Percentiles rank a stretch among this genome's conserved stretches.
Evolutionary conservation across 2,329 filamentous ascomycete genomes (phyloP).

Genomic region (Setomelanomma holmii): DNA sequence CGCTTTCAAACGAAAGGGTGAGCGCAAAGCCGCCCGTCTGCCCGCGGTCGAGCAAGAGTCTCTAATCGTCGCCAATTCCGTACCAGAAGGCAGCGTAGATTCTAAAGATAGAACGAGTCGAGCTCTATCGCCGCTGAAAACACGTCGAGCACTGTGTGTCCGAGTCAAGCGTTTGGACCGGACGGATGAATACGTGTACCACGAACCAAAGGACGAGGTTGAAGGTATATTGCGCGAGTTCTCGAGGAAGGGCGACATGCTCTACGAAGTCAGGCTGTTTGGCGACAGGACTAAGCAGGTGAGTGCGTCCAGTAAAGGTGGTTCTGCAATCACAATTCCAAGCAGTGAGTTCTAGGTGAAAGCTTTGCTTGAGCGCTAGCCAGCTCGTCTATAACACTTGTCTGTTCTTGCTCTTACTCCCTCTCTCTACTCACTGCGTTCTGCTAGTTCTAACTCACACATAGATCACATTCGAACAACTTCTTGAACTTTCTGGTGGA

Average conservation of each 20-base stretch:
- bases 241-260: constrained; percentile 36
- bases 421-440: neutral
- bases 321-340: no score
- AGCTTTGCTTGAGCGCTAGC: neutral
- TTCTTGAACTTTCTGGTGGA: constrained; percentile 57
- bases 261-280: constrained; percentile 53
- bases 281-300: constrained; percentile 52
- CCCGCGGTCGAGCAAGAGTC: neutral
- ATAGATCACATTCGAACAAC: constrained; percentile 56
- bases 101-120: constrained; percentile 3
- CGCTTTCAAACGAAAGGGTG: constrained; percentile 28
- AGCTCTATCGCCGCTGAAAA: neutral
- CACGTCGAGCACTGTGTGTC: constrained; percentile 31
- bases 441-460: constrained; percentile 3
- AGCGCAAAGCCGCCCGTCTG: neutral
- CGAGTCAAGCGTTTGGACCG: constrained; percentile 32
- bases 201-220: constrained; percentile 44
- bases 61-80: constrained; percentile 19
- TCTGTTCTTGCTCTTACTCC: neutral
- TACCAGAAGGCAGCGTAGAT: constrained; percentile 22
- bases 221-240: constrained; percentile 51
- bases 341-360: neutral
- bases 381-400: constrained; percentile 1
- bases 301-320: constrained; percentile 31
- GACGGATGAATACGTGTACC: constrained; percentile 43